phyloP scores from a whole-genome alignment of 2,329 filamentous ascomycete species.

The Capronia coronata region DNA sequence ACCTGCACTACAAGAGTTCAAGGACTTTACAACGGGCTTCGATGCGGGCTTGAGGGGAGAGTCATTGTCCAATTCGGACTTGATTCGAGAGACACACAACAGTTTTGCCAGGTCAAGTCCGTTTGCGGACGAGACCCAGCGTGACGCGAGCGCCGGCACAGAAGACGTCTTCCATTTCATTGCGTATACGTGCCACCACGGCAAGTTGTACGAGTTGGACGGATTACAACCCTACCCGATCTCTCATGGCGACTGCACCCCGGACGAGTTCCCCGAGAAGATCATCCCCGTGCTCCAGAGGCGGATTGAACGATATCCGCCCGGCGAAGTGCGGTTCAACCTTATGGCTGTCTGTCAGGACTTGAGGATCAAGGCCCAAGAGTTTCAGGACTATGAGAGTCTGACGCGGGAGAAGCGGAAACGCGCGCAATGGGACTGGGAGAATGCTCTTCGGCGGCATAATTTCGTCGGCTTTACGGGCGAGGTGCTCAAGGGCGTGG shows the following conservation, averaged over 20 bases:
- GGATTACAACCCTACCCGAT: slow-evolving; percentile 91
- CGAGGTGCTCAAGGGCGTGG: slow-evolving; percentile 81
- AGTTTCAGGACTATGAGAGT: slow-evolving; percentile 75
- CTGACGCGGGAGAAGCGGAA: slow-evolving; percentile 75
- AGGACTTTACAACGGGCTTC: slow-evolving; percentile 79
- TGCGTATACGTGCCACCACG: slow-evolving; percentile 77
- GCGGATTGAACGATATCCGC: slow-evolving; percentile 76
- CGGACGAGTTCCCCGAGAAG: slow-evolving; percentile 66
- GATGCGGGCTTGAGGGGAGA: slow-evolving; percentile 69
- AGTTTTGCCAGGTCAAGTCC: slow-evolving; percentile 82
- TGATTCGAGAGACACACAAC: slow-evolving; percentile 77
- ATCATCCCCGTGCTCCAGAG: slow-evolving; percentile 83
- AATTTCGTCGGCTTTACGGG: slow-evolving; percentile 97
- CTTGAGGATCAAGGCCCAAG: slow-evolving; percentile 65
- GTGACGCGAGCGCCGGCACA: slow-evolving; percentile 60
- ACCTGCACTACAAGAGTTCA: slow-evolving; percentile 64
- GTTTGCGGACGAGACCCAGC: slow-evolving; percentile 84
- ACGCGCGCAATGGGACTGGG: slow-evolving; percentile 81
- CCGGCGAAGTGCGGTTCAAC: slow-evolving; percentile 89
- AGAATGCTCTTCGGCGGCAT: slow-evolving; percentile 84
- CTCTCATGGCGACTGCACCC: slow-evolving; percentile 67
- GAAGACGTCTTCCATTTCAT: slow-evolving; percentile 98
- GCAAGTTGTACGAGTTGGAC: slow-evolving; percentile 85
- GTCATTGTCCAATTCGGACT: slow-evolving; percentile 62
- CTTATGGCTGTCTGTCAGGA: slow-evolving; percentile 87